Percentiles rank a stretch among this genome's conserved stretches.
phyloP scores from a whole-genome alignment of 257 asterid species.

The Capsicum baccatum region DNA sequence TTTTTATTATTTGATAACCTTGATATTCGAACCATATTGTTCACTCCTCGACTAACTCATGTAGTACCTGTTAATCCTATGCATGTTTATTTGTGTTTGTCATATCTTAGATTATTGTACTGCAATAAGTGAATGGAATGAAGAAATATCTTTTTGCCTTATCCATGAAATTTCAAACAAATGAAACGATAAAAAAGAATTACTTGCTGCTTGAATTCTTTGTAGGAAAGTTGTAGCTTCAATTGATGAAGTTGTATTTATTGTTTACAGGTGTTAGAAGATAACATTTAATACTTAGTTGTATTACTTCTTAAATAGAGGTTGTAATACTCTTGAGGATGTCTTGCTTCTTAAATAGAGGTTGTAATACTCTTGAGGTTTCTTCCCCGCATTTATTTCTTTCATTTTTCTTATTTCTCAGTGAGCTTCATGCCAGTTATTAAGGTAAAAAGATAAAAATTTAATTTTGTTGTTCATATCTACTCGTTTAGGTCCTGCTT shows the following conservation, averaged over 20 bases:
- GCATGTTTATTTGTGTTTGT: not conserved
- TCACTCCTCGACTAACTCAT: not conserved
- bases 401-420: too few species aligned
- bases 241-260: not conserved
- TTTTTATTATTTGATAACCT: not conserved
- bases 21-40: not conserved
- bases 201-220: not conserved
- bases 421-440: too few species aligned
- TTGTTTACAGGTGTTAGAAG: not conserved
- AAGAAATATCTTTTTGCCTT: not conserved
- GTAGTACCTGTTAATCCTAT: too few species aligned
- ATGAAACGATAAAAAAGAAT: not conserved
- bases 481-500: too few species aligned
- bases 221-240: not conserved
- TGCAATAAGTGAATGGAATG: not conserved
- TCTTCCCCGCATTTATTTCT: too few species aligned
- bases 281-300: too few species aligned
- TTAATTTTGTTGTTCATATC: too few species aligned
- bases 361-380: too few species aligned
- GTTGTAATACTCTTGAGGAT: too few species aligned
- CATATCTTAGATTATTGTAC: not conserved
- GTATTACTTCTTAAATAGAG: too few species aligned
- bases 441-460: too few species aligned
- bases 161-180: not conserved
- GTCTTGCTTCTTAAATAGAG: too few species aligned